A percentile compares a stretch with the other conserved stretches of the same genome.
These are phyloP conservation scores for Trichocladium uniseriatum DNA, from an alignment of 495 filamentous ascomycete species.

Conservation along the genomic window DNA sequence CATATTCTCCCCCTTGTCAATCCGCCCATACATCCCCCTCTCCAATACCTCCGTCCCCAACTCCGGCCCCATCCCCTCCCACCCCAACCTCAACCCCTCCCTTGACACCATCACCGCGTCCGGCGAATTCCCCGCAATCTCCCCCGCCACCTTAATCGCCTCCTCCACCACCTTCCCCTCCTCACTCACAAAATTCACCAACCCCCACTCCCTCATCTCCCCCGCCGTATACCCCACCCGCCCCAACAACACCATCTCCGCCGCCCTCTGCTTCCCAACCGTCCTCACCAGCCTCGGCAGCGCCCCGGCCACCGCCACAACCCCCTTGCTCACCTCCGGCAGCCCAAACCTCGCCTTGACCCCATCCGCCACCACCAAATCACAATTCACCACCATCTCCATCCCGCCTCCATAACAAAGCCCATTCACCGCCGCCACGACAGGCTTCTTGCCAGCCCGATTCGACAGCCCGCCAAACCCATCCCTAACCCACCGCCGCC, in stretches of 20 bases:
- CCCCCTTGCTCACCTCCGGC: slow-evolving; percentile 63
- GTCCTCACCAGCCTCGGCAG: slow-evolving; percentile 63
- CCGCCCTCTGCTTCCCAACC: slow-evolving; percentile 58
- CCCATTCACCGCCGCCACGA: slow-evolving; percentile 75
- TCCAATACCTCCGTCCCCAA: slow-evolving; percentile 50
- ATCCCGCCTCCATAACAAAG: slow-evolving; percentile 66
- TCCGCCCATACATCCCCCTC: slow-evolving; percentile 47
- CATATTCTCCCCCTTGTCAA: slow-evolving; percentile 64
- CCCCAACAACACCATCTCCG: slow-evolving; percentile 67
- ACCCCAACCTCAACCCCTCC: slow-evolving; percentile 54
- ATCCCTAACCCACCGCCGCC: slow-evolving; percentile 7
- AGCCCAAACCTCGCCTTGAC: slow-evolving; percentile 52
- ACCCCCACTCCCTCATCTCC: slow-evolving; percentile 60
- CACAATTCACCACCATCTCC: slow-evolving; percentile 66
- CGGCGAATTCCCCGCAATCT: slow-evolving; percentile 55
- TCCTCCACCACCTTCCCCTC: slow-evolving; percentile 41
- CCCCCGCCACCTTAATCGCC: slow-evolving; percentile 44
- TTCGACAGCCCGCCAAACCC: slow-evolving; percentile 44
- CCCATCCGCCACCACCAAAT: slow-evolving; percentile 57
- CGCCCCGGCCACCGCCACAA: slow-evolving; percentile 65
- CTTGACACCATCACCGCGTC: slow-evolving; percentile 64
- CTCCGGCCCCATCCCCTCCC: slow-evolving; percentile 54
- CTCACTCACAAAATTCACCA: slow-evolving; percentile 63
- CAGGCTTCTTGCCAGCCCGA: slow-evolving; percentile 51
- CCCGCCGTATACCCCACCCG: slow-evolving; percentile 45